Evolutionary conservation across 2,329 filamentous ascomycete species (phyloP), one percentile per base, ranked within the genome.

Genomic region (Leptographium radiaticola): DNA sequence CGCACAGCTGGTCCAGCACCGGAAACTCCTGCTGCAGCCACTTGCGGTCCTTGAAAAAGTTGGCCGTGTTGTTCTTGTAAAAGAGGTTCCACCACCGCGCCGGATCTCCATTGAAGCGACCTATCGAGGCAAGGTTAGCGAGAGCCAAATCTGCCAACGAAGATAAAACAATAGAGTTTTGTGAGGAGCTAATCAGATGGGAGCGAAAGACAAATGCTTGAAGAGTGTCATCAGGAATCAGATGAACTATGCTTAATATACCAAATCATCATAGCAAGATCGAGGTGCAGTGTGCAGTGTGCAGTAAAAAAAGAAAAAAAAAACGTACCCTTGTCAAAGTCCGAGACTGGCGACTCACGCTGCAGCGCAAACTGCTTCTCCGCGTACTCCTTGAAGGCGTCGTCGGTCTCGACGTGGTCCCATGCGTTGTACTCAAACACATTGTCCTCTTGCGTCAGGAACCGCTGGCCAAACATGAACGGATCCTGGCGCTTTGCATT

Each of bases 31-130:
- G 91, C 59, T 86, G 85, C 36, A 98, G 73, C 93, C 93, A 98
- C 67, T 97, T 97, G 59, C 93, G 81, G 66, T 98, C 87, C 71
- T 98, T 98, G 81, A 98, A 98, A 71, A 98, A 98, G 65, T 97
- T 97, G 63, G 84, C 80, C 20, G 87, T 87, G 70, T 98, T 97
- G 72, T 97, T 95, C 71, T 93, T 90, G 75, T 98, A 98, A 71
- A 98, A 98, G 53, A 86, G 73, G 64, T 98, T 93, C 93, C 93
- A 98, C 88, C 89, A 97, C 68, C 89, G 95, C 58, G 88, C 90
- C 0, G 93, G 93, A 59, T 94, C 81, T 47, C 77, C 74, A 67
- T 96, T 97, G 75, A 96, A 96, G 60, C 89, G 86, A 62, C 73
- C 82, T 86, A 63, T 62, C 25, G 25, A 1, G n/a, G 1, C 4